Conservation (phyloP, 2,329 filamentous ascomycete genomes). For the Graphium sp. region DNA sequence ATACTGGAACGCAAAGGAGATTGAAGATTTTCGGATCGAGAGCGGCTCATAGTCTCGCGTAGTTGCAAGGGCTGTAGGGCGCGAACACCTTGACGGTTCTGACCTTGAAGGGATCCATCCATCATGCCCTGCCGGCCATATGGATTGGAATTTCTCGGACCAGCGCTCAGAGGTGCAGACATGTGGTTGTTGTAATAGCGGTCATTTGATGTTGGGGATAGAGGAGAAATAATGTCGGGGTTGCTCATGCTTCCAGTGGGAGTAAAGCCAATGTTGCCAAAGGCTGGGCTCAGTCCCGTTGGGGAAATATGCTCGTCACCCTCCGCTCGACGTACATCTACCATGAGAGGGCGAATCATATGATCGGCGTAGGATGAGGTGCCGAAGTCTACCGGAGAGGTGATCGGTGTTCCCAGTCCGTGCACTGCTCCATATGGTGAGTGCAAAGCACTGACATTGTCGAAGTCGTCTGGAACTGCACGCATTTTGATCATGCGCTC, state of each 20-base stretch:
- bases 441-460: conserved; percentile 52
- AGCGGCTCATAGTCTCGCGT: conserved; percentile 37
- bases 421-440: conserved; percentile 48
- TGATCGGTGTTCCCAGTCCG: conserved; percentile 27
- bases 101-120: conserved; percentile 25
- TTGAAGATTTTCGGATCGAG: conserved; percentile 39
- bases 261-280: conserved; percentile 49
- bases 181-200: conserved; percentile 36
- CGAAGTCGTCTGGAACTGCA: conserved; percentile 53
- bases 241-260: conserved; percentile 30
- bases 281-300: conserved; percentile 48
- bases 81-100: conserved; percentile 25
- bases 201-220: conserved; percentile 36
- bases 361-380: conserved; percentile 36
- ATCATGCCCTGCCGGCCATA: conserved; percentile 31
- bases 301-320: conserved; percentile 51
- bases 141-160: conserved; percentile 31
- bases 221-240: conserved; percentile 38
- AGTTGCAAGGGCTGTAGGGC: conserved; percentile 41
- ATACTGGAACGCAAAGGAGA: conserved; percentile 42
- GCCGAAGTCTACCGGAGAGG: conserved; percentile 29
- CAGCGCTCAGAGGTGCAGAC: conserved; percentile 25
- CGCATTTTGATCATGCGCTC: conserved; percentile 59
- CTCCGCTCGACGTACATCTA: conserved; percentile 48
- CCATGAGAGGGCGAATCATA: conserved; percentile 50